phyloP scores from a whole-genome alignment of 768 basidiomycete genomes.

The Termitomyces sp. region DNA sequence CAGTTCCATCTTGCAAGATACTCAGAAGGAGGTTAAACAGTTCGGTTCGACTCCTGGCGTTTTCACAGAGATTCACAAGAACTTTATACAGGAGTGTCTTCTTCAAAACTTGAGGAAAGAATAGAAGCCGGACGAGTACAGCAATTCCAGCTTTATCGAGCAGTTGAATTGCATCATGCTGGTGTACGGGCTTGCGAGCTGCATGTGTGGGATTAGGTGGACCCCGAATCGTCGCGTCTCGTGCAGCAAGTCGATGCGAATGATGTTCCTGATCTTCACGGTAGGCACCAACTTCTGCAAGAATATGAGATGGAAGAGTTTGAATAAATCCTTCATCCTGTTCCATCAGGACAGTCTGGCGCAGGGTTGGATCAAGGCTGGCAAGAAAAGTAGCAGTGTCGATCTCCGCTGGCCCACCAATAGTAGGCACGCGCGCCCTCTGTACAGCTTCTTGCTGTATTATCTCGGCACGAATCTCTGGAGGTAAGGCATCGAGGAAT shows the following conservation, averaged over 20 bases:
- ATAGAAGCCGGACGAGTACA: constrained; percentile 84
- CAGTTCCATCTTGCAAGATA: constrained; percentile 92
- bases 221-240: constrained; percentile 23
- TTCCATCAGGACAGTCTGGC: constrained; percentile 87
- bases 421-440: constrained; percentile 51
- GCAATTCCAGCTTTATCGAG: constrained; percentile 89
- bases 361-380: constrained; percentile 82
- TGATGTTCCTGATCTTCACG: constrained; percentile 46
- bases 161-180: constrained; percentile 88
- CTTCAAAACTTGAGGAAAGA: constrained; percentile 90
- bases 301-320: constrained; percentile 77
- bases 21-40: constrained; percentile 92
- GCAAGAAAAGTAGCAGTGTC: constrained; percentile 91
- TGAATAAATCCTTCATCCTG: constrained; percentile 83
- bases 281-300: constrained; percentile 75
- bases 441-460: constrained; percentile 92
- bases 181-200: constrained; percentile 45
- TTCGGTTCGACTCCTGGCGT: constrained; percentile 84
- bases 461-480: constrained; percentile 95
- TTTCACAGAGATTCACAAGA: constrained; percentile 94
- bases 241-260: constrained; percentile 24
- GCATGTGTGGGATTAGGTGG: constrained; percentile 22
- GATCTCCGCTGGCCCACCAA: constrained; percentile 62
- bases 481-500: constrained; percentile 93
- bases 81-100: constrained; percentile 85